phyloP scores from a whole-genome alignment of 2,329 filamentous ascomycete genomes.

The Pseudocercospora musae region DNA sequence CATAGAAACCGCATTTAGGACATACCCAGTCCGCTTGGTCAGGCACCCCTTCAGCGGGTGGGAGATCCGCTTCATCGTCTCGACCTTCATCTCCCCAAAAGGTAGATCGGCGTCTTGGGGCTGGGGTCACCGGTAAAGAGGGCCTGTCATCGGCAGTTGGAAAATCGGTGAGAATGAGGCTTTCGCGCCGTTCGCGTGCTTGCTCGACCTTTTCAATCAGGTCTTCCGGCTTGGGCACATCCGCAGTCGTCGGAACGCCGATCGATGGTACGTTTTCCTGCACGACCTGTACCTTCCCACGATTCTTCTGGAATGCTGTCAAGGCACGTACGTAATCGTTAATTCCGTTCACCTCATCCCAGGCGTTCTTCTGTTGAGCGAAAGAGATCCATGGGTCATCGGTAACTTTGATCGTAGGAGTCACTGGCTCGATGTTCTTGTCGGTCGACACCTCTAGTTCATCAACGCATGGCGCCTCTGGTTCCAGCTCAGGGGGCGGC shows the following conservation, averaged over 20 bases:
- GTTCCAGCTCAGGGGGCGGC: conserved; percentile 20
- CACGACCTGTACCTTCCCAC: conserved; percentile 39
- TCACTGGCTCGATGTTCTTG: conserved; percentile 30
- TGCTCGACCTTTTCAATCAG: conserved; percentile 29
- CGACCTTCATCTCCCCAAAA: conserved; percentile 62
- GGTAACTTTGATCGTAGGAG: conserved; percentile 48
- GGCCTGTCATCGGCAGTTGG: conserved; percentile 77
- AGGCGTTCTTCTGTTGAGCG: conserved; percentile 69
- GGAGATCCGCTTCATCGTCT: conserved; percentile 59
- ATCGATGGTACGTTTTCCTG: conserved; percentile 19
- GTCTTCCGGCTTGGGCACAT: conserved; percentile 22
- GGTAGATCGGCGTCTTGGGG: conserved; percentile 66
- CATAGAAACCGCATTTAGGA: conserved; percentile 47
- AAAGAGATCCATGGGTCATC: conserved; percentile 69
- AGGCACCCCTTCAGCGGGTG: conserved; percentile 77
- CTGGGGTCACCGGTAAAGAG: conserved; percentile 86
- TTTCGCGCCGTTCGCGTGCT: conserved; percentile 44
- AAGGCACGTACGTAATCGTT: conserved; percentile 79
- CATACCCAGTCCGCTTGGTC: conserved; percentile 92
- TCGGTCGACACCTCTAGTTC: conserved; percentile 30
- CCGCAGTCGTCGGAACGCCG: neutral
- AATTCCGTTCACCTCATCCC: conserved; percentile 89
- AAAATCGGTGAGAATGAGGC: conserved; percentile 79
- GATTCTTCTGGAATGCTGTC: conserved; percentile 57
- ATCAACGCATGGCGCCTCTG: conserved; percentile 24